Evolutionary conservation across 2,329 filamentous ascomycete genomes (phyloP), one percentile per base, ranked within the genome.

Genomic region (Colletotrichum sp.): DNA sequence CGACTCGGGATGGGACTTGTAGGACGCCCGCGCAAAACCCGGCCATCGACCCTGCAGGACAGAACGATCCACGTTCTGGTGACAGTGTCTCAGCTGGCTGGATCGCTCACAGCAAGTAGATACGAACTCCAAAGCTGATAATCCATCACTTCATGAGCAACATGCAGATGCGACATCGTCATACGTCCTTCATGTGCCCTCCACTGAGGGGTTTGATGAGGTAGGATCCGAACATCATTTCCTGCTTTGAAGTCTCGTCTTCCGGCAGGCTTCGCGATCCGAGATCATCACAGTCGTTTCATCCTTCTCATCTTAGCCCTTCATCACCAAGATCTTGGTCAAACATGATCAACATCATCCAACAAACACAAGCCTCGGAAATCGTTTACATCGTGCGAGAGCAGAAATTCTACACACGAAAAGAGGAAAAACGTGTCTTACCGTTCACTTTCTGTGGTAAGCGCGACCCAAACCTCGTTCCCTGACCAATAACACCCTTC

Each of bases 281-380:
- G 33, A 21, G 27, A 70, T 47, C 51, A 47, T 51, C 31, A 36
- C 51, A 3, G 4, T 29, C 43, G 34, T 13, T 66, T 55, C 31
- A 29, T 59, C 38, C 18, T 55, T 54, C 34, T 11, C n/a, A 65
- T 65, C 36, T 31, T 24, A 24, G 38, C 31, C 18, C 59, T 31
- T 21, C 15, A 59, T n/a, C n/a, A 34, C 33, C 34, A 62, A 54
- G 24, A 24, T 34, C 31, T 43, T 66, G 55, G 34, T 51, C 54
- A 55, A 73, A 62, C 67, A 71, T 66, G 71, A 73, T 73, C 67
- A 62, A 57, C 67, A 62, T 63, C 27, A 62, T 63, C 33, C 21
- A 54, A 24, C 59, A 57, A 55, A 38, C 38, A n/a, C 29, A 34
- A 55, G 27, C 43, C 13, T 18, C 24, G 66, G 27, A 21, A 33